phyloP scores from a whole-genome alignment of 1,284 basidiomycete genomes.

The Paramarasmius palmivorus region DNA sequence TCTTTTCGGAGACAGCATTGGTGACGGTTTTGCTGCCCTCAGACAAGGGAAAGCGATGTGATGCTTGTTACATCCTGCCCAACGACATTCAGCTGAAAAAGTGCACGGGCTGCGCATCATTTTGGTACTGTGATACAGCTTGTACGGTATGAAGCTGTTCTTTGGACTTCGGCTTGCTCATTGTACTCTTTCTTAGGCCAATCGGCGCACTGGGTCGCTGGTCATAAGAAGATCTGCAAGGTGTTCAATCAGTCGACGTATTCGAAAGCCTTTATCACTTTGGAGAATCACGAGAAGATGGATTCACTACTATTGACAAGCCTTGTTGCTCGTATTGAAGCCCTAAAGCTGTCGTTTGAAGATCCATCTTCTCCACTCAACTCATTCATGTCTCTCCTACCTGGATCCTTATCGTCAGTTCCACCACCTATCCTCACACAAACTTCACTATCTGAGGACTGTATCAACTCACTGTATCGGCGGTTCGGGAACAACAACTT shows the following conservation, averaged over 20 bases:
- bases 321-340: conserved; percentile 45
- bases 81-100: conserved; percentile 35
- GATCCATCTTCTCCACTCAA: conserved; percentile 30
- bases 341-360: conserved; percentile 17
- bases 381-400: conserved; percentile 53
- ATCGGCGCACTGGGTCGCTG: conserved; percentile 57
- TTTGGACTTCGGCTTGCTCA: conserved; percentile 1
- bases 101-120: conserved; percentile 65
- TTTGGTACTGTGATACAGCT: conserved; percentile 66
- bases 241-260: conserved; percentile 43
- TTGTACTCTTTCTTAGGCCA: conserved; percentile 51
- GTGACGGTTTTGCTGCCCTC: conserved; percentile 48
- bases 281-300: conserved; percentile 52
- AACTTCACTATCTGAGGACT: conserved; percentile 25
- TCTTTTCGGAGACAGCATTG: conserved; percentile 47
- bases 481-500: conserved; percentile 81
- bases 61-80: conserved; percentile 49
- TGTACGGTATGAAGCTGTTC: conserved; percentile 44
- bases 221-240: conserved; percentile 70
- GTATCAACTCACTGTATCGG: conserved; percentile 39
- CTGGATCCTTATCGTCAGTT: conserved; percentile 32
- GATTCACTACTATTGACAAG: conserved; percentile 67
- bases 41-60: conserved; percentile 65
- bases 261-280: conserved; percentile 45
- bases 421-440: conserved; percentile 36